Conservation (phyloP, 495 filamentous ascomycete genomes). For the Cryomyces minteri region DNA sequence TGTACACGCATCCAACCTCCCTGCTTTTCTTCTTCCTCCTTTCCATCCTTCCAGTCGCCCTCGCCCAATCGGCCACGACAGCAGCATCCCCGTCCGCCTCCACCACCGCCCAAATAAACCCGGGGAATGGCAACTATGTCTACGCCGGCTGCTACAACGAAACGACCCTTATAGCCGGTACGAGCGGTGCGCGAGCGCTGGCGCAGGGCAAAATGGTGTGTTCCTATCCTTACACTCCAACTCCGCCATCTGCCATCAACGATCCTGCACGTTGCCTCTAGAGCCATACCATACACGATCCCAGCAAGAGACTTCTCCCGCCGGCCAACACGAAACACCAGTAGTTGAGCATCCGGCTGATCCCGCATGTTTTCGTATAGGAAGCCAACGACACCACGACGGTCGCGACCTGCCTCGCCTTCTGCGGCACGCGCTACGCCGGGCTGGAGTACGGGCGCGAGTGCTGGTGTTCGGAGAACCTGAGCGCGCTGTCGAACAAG, state of each 20-base stretch:
- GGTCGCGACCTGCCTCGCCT: constrained; percentile 9
- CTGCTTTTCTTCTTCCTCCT: not conserved
- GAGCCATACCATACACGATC: not conserved
- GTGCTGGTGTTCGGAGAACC: constrained; percentile 12
- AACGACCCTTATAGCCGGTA: constrained; percentile 7
- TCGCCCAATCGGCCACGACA: not conserved
- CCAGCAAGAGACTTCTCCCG: not conserved
- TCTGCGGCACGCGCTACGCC: constrained; percentile 14
- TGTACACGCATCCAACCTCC: not conserved
- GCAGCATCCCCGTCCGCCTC: not conserved
- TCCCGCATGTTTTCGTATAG: not conserved
- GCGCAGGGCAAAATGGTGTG: constrained; percentile 8
- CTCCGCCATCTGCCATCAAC: not conserved
- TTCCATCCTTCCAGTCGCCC: not conserved
- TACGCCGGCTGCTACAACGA: constrained; percentile 21
- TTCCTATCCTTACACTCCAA: not conserved
- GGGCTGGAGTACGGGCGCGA: constrained; percentile 17
- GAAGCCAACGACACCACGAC: constrained; percentile 13
- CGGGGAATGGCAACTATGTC: constrained; percentile 1
- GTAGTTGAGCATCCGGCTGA: not conserved
- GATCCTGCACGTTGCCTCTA: not conserved
- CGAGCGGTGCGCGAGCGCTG: constrained; percentile 8
- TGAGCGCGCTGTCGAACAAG: constrained; percentile 6
- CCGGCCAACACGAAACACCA: not conserved
- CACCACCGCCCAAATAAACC: not conserved